Base-by-base conservation (phyloP, 805 yeast genomes). In the Schizosaccharomyces japonicus region DNA sequence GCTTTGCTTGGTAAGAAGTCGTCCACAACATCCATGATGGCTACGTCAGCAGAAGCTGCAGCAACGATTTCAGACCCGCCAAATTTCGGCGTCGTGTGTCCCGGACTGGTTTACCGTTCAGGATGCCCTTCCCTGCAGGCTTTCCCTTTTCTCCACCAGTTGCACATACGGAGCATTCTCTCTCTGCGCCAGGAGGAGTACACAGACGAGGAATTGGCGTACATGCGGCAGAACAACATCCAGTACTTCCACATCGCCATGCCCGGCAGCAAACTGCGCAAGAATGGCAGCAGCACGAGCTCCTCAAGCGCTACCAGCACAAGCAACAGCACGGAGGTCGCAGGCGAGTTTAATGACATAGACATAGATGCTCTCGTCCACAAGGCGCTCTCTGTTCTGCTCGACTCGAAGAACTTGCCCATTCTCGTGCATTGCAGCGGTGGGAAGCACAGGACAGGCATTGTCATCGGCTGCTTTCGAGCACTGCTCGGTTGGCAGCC, bases 391-490 rank as follows among this genome's bases (percentile, higher is more conserved):
- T 76, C 78, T 57, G 78, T 84, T 30, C 81, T 83, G 11, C 60
- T 83, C 13, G 69, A 90, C 56, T 95, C 95, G 0, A 75, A 60
- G 21, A 87, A 90, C 61, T 96, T 84, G 50, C 98, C 98, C 1
- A 66, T 90, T 10, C 65, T 90, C 52, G 81, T 90, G 40, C 98
- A 90, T 61, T 90, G 98, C 63, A 90, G 90, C 63, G 66, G 95
- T 50, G 98, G 98, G 8, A 90, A 87, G 60, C 98, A 90, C 60
- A 69, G 98, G 54, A 90, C 98, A 0, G 98, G 98, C 0, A 90
- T 96, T 60, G 67, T 90, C 13, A 85, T 90, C 28, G 98, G 98
- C 2, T 87, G 95, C 57, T 68, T 90, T 30, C 65, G 98, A 51
- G 68, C 90, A 55, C 63, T 85, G 48, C 96, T 87, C 58, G 75